These are phyloP conservation scores for Penicillium sp. DNA, from an alignment of 2,329 filamentous ascomycete genomes.

Conservation along the genomic window DNA sequence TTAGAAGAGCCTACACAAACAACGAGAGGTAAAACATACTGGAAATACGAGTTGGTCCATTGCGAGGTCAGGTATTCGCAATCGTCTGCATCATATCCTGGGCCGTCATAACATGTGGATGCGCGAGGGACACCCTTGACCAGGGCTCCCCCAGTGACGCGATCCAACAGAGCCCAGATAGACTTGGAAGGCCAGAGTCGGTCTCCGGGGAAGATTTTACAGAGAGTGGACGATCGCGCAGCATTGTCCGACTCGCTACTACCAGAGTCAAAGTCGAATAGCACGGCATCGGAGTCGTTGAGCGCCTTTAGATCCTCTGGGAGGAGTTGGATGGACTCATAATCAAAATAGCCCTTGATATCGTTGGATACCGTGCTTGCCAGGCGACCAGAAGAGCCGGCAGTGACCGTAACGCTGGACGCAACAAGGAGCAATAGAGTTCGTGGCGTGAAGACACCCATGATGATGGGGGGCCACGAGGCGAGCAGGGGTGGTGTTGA, in stretches of 20 bases:
- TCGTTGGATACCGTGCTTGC: not conserved
- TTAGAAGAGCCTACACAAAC: not conserved
- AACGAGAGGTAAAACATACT: constrained; percentile 23
- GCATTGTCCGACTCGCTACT: not conserved
- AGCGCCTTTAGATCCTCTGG: constrained; percentile 26
- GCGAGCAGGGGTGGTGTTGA: not conserved
- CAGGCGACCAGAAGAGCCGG: not conserved
- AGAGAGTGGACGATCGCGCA: constrained; percentile 5
- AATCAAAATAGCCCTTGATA: not conserved
- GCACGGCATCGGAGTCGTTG: constrained; percentile 8
- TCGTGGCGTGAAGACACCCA: not conserved
- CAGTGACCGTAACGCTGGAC: not conserved
- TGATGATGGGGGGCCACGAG: not conserved
- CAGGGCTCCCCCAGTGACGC: constrained; percentile 26
- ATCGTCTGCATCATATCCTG: constrained; percentile 27
- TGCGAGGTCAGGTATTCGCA: constrained; percentile 27
- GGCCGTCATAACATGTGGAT: constrained; percentile 32
- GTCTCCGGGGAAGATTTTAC: constrained; percentile 35
- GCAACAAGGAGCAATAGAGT: not conserved
- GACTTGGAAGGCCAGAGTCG: constrained; percentile 23
- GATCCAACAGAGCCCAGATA: constrained; percentile 33
- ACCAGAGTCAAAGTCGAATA: constrained; percentile 29
- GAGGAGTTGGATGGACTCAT: constrained; percentile 34
- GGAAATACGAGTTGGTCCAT: constrained; percentile 33
- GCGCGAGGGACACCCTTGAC: constrained; percentile 35